These are phyloP conservation scores for Anisodus acutangulus DNA, from an alignment of 257 asterid species.

Conservation along the genomic window DNA sequence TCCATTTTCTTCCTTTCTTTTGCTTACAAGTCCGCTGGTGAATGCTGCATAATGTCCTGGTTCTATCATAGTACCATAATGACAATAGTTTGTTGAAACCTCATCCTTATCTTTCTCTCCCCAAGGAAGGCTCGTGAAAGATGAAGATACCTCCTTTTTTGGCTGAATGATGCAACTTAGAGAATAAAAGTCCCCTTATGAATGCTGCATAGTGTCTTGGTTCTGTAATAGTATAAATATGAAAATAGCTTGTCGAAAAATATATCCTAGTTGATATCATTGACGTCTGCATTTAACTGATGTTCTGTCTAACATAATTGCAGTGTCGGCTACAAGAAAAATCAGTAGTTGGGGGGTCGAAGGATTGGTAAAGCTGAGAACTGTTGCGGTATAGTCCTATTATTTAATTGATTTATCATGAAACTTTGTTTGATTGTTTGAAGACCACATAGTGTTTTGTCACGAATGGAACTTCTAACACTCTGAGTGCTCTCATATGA, in stretches of 20 bases:
- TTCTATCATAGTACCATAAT: background rate
- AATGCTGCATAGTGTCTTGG: background rate
- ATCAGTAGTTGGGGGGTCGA: constrained; percentile 19
- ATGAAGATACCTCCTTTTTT: background rate
- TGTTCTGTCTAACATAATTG: constrained; percentile 18
- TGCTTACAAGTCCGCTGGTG: background rate
- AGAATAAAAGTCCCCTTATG: background rate
- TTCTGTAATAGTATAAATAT: background rate
- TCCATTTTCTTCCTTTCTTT: background rate
- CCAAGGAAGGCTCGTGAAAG: background rate
- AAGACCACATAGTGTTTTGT: constrained; percentile 11
- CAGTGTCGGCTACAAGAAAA: constrained; percentile 27
- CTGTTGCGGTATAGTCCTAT: background rate
- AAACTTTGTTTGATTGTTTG: constrained; percentile 14
- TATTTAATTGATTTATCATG: background rate
- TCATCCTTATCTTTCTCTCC: background rate
- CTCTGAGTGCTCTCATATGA: background rate
- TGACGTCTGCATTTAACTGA: background rate
- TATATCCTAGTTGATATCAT: background rate
- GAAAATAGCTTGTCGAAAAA: background rate
- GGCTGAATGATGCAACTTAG: constrained; percentile 18
- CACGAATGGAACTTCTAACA: background rate
- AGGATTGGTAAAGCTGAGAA: background rate
- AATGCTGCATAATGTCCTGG: background rate
- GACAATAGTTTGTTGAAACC: constrained; percentile 19